Evolutionary conservation across 441 rosid genomes (phyloP), one percentile per base, ranked within the genome.

Genomic region (Eruca vesicaria): DNA sequence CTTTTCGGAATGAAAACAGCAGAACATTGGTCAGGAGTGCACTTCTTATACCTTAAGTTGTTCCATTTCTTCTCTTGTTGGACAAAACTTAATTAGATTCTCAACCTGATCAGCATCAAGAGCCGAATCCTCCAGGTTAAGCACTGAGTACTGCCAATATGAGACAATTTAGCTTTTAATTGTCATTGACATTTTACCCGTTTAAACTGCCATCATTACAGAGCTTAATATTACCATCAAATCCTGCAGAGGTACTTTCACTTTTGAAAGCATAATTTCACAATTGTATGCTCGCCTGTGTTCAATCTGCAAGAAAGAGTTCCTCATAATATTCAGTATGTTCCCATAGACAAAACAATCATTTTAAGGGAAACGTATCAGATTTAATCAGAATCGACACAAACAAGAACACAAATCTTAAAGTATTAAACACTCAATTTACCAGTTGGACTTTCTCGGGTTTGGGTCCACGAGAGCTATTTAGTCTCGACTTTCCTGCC

Each of bases 191-290:
- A 48, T 57, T 23, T 18, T 11, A 70, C 55, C 11, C 48, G 38
- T 20, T 26, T 21, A 63, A 68, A 45, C 6, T 63, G 56, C 41
- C 59, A 78, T 9, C 45, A 68, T 45, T 68, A 57, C 57, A 68
- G 66, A 75, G 57, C 16, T 52, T 67, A 14, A 66, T 63, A 84
- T 86, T 86, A 95, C 99, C 96, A 84, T 90, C 78, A 95, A 83
- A 21, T 92, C 97, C 43, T 82, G 87, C 77, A 91, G 79, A 15
- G 98, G 98, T 59, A 88, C 89, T 82, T 90, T 95, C 82, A 95
- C 99, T 84, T 95, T 90, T 71, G 99, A 90, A 86, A 95, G 99
- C 99, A 95, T 90, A 66, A 95, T 95, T 82, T 95, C 99, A 60
- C 99, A 92, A 76, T 95, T 95, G 80, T 95, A 95, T 60, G 99